These are phyloP conservation scores for Meira miltonrushii DNA, from an alignment of 1,284 basidiomycete species.

Conservation along the genomic window DNA sequence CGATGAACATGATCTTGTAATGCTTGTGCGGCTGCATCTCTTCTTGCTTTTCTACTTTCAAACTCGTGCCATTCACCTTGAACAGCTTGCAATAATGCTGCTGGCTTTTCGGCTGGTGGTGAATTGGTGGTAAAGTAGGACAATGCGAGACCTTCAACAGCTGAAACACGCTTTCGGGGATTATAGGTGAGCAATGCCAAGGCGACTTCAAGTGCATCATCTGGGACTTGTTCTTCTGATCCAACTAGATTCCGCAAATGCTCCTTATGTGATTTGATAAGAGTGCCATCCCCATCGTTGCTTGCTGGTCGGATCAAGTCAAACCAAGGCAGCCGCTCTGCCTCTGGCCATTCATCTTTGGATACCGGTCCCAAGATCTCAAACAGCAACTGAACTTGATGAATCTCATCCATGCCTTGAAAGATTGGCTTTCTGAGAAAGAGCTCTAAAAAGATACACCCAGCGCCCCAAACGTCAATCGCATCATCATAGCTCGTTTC, in stretches of 20 bases:
- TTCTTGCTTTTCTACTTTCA: slow-evolving; percentile 56
- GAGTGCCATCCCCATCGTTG: not conserved
- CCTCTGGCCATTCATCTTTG: slow-evolving; percentile 72
- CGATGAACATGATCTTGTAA: too few relatives aligned
- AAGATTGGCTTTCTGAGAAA: slow-evolving; percentile 92
- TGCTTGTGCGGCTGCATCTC: not conserved
- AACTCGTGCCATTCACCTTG: slow-evolving; percentile 94
- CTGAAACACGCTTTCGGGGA: slow-evolving; percentile 70
- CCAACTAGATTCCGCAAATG: not conserved
- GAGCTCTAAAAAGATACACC: slow-evolving; percentile 97
- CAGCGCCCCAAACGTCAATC: slow-evolving; percentile 99
- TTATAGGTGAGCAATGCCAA: slow-evolving; percentile 77
- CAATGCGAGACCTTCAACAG: slow-evolving; percentile 70
- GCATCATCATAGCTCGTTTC: slow-evolving; percentile 95
- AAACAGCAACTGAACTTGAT: slow-evolving; percentile 89
- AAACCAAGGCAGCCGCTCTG: slow-evolving; percentile 87
- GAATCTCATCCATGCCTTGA: slow-evolving; percentile 93
- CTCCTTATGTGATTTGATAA: too few relatives aligned
- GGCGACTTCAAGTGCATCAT: slow-evolving; percentile 74
- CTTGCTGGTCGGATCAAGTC: slow-evolving; percentile 84
- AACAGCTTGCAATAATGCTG: slow-evolving; percentile 57
- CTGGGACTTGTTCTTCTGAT: slow-evolving; percentile 1
- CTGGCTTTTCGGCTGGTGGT: slow-evolving; percentile 69
- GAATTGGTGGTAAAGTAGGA: slow-evolving; percentile 77
- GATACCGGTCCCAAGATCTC: slow-evolving; percentile 75